Evolutionary conservation across 1,139 yeast species (phyloP).

Genomic region (Kodamaea suecica): DNA sequence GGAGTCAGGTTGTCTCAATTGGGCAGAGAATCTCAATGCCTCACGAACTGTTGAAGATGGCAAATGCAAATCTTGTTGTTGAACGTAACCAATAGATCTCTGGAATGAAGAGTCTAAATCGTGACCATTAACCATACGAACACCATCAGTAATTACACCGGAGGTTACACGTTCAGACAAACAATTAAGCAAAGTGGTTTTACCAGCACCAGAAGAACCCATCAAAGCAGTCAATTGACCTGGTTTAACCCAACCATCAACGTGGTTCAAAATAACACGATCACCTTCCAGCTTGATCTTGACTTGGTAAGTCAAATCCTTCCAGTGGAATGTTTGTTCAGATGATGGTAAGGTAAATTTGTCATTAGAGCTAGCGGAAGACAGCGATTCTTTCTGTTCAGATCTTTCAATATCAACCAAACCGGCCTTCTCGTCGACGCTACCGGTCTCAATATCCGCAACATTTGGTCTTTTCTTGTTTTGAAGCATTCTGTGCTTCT

Average conservation of each 20-base stretch:
- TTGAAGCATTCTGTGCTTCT: conserved; percentile 25
- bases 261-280: conserved; percentile 62
- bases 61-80: conserved; percentile 77
- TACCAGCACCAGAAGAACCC: conserved; percentile 93
- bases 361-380: conserved; percentile 8
- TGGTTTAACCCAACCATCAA: conserved; percentile 61
- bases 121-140: conserved; percentile 70
- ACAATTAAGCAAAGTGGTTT: conserved; percentile 70
- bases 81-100: conserved; percentile 79
- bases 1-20: conserved; percentile 62
- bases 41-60: conserved; percentile 77
- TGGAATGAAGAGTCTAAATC: conserved; percentile 71
- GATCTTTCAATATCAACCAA: conserved; percentile 15
- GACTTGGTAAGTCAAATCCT: conserved; percentile 70
- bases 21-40: conserved; percentile 69
- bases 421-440: conserved; percentile 16
- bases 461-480: conserved; percentile 21
- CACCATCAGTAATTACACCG: conserved; percentile 72
- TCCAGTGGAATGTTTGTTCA: conserved; percentile 71
- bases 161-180: conserved; percentile 74
- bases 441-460: conserved; percentile 15
- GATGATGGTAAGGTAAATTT: conserved; percentile 10
- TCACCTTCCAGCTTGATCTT: conserved; percentile 55
- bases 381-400: conserved; percentile 8
- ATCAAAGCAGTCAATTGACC: conserved; percentile 37